A percentile compares a stretch with the other conserved stretches of the same genome.
These are phyloP conservation scores for Solioccasus polychromus DNA, from an alignment of 768 basidiomycete species.

Conservation along the genomic window DNA sequence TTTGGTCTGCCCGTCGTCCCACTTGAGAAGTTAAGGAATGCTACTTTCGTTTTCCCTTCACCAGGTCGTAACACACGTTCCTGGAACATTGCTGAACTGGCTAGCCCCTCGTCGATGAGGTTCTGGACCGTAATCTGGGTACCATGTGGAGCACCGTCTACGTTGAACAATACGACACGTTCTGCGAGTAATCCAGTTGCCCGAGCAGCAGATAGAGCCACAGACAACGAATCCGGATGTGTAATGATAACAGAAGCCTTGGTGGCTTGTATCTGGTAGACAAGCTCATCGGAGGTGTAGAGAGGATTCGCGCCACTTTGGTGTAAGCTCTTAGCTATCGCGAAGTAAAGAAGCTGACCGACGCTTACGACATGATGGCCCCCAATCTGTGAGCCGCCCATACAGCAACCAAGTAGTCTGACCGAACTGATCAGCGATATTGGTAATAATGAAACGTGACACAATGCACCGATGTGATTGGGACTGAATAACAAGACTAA, in stretches of 20 bases:
- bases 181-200: constrained; percentile 40
- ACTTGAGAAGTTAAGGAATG: constrained; percentile 71
- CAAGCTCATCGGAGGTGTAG: constrained; percentile 56
- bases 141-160: constrained; percentile 5
- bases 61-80: constrained; percentile 53
- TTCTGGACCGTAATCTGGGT: constrained; percentile 39
- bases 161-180: constrained; percentile 43
- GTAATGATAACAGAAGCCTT: constrained; percentile 48
- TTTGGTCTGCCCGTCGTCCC: constrained; percentile 77
- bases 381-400: constrained; percentile 59
- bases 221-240: constrained; percentile 42
- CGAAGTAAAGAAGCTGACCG: not conserved
- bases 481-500: constrained; percentile 63
- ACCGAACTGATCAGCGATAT: not conserved
- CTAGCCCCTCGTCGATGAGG: constrained; percentile 49
- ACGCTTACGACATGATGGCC: constrained; percentile 53
- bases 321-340: constrained; percentile 4
- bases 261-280: constrained; percentile 50
- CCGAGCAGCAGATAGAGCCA: constrained; percentile 45
- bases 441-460: not conserved
- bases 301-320: constrained; percentile 61
- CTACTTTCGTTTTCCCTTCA: constrained; percentile 67
- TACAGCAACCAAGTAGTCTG: constrained; percentile 54
- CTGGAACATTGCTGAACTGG: constrained; percentile 35
- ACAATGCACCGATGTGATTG: constrained; percentile 57